phyloP scores from a whole-genome alignment of 805 yeast genomes.

The Lipomyces japonicus region DNA sequence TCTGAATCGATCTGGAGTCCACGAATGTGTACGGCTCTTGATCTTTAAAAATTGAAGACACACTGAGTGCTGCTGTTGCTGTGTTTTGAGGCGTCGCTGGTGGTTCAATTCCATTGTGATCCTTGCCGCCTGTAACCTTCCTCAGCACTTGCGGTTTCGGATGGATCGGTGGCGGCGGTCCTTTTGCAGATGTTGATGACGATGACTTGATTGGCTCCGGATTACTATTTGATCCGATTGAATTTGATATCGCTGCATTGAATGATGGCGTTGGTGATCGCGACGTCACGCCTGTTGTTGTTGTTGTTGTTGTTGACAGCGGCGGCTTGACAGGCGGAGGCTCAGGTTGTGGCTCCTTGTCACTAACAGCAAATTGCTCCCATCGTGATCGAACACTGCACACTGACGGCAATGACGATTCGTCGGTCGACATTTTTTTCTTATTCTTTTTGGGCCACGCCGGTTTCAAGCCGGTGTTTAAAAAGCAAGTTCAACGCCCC shows the following conservation, averaged over 20 bases:
- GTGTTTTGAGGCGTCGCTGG: background rate
- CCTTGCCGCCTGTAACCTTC: background rate
- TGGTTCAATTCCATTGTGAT: background rate
- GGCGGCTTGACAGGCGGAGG: background rate
- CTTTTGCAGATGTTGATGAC: background rate
- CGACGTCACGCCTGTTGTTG: slow-evolving; percentile 1
- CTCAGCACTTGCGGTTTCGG: background rate
- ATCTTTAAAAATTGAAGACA: too few species aligned
- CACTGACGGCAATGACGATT: slow-evolving; percentile 22
- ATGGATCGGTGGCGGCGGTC: background rate
- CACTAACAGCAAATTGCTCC: slow-evolving; percentile 18
- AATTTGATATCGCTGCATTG: background rate
- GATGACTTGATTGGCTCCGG: background rate
- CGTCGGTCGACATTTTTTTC: slow-evolving; percentile 11
- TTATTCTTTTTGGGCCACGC: too few species aligned
- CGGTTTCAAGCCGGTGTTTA: too few species aligned
- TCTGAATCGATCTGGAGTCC: background rate
- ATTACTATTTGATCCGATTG: background rate
- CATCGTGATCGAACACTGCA: slow-evolving; percentile 23
- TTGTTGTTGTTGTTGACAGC: background rate
- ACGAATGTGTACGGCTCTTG: background rate
- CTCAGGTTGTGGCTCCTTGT: background rate
- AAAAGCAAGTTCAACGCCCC: too few species aligned
- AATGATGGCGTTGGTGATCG: slow-evolving; percentile 1
- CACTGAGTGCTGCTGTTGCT: too few species aligned